Evolutionary conservation across 1,284 basidiomycete species (phyloP).

Genomic region (Puccinia polysora): DNA sequence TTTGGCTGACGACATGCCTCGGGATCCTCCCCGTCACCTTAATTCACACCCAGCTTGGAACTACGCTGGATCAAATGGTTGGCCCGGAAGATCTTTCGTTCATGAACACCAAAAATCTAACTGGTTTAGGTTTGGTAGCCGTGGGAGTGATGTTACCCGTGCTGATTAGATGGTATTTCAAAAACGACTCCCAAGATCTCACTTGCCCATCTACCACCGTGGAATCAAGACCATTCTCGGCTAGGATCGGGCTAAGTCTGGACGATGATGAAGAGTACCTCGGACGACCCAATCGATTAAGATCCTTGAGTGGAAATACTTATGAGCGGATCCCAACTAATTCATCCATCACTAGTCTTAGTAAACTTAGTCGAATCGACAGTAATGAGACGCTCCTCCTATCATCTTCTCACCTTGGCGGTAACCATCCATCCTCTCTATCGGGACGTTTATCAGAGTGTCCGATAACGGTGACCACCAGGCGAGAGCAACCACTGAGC

Average conservation of each 20-base stretch:
- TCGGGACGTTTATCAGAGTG: no score
- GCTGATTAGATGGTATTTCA: constrained; percentile 26
- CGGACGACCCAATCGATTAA: background rate
- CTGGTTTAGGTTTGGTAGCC: constrained; percentile 19
- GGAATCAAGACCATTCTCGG: background rate
- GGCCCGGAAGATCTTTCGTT: constrained; percentile 36
- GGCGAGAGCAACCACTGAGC: no score
- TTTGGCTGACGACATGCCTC: constrained; percentile 85
- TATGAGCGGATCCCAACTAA: constrained; percentile 1
- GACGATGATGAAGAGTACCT: background rate
- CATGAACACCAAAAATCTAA: constrained; percentile 24
- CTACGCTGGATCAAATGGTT: constrained; percentile 59
- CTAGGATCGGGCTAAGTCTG: constrained; percentile 8
- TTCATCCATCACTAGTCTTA: constrained; percentile 9
- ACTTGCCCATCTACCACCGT: background rate
- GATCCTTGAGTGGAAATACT: constrained; percentile 13
- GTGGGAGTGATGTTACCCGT: constrained; percentile 25
- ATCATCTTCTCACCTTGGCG: background rate
- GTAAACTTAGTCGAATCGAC: background rate
- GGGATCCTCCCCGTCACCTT: constrained; percentile 86
- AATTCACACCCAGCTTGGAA: constrained; percentile 93
- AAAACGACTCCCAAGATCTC: constrained; percentile 2
- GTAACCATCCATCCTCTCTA: no score
- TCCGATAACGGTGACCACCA: no score
- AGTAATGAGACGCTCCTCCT: background rate